Evolutionary conservation across 805 yeast genomes (phyloP), one percentile per base, ranked within the genome.

Genomic region (Lipomyces anomalus): DNA sequence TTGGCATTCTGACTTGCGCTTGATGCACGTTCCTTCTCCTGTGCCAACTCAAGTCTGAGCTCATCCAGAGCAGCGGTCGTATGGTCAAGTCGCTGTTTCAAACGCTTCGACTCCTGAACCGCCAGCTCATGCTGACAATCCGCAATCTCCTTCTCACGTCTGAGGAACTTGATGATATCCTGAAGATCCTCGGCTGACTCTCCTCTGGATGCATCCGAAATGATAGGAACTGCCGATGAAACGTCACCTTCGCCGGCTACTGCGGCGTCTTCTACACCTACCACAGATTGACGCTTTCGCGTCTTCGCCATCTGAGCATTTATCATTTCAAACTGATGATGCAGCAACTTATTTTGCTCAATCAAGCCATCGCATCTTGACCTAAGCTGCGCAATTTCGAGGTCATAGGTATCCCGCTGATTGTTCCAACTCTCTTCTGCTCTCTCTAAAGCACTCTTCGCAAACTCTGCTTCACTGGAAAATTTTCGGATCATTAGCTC

Each of bases 71-170:
- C 83, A 36, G 71, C 58, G 23, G 65, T 69, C 2, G 73, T 62
- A 42, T 69, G 64, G 1, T 69, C 69, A 35, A 82, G 66, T 32
- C 72, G 71, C 47, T 75, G 76, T 50, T 76, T 72, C 23, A 79
- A 63, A 32, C 75, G 67, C 30, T 67, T 69, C 45, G 73, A 72
- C 55, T 84, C 92, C 47, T 78, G 76, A 7, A 65, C 60, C 3
- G 74, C 63, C 32, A 69, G 66, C 38, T 75, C 76, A 24, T 78
- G 66, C 55, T 80, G 83, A 6, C 79, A 73, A 39, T 78, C 81
- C 1, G 80, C 70, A 3, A 80, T 69, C 51, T 87, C 95, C 57
- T 81, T 83, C 54, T 85, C 94, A 50, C 82, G 78, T 38, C 89
- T 80, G 46, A 87, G 67, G 56, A 74, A 80, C 1, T 71, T 60